Conservation (phyloP, 208 protist genomes). For the Polymyxa betae region DNA sequence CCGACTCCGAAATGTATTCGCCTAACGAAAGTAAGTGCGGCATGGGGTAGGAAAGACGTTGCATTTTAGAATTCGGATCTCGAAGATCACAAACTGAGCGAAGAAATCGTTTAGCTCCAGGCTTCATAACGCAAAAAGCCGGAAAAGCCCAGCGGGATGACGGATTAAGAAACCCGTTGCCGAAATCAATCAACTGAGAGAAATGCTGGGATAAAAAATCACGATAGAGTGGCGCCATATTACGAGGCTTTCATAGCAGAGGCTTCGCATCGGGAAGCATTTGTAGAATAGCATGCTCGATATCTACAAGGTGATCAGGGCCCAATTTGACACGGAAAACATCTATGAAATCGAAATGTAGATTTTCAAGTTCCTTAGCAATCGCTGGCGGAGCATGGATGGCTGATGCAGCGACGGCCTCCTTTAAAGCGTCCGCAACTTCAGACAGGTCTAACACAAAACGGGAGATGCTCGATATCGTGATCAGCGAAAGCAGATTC, state of each 20-base stretch:
- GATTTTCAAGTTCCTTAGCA: neutral
- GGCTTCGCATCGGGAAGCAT: too few species aligned
- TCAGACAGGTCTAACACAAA: neutral
- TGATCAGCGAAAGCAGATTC: too few species aligned
- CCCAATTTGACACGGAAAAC: constrained; percentile 18
- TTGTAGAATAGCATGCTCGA: too few species aligned
- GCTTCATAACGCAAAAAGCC: neutral
- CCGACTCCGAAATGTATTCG: neutral
- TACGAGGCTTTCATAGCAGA: neutral
- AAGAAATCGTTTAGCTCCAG: neutral
- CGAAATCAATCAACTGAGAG: neutral
- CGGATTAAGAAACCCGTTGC: neutral
- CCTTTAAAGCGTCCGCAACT: neutral
- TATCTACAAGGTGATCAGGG: neutral
- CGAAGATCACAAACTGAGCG: constrained; percentile 19
- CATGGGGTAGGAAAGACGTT: constrained; percentile 11
- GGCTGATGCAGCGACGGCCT: neutral
- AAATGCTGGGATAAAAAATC: neutral
- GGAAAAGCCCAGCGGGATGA: constrained; percentile 15
- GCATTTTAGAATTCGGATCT: neutral
- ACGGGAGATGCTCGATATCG: neutral
- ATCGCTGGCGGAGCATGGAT: neutral
- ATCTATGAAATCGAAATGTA: neutral
- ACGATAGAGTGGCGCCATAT: neutral
- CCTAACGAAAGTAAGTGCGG: neutral